Percentiles rank a stretch among this genome's conserved stretches.
phyloP scores from a whole-genome alignment of 2,329 filamentous ascomycete genomes.

The Fusarium sacchari region DNA sequence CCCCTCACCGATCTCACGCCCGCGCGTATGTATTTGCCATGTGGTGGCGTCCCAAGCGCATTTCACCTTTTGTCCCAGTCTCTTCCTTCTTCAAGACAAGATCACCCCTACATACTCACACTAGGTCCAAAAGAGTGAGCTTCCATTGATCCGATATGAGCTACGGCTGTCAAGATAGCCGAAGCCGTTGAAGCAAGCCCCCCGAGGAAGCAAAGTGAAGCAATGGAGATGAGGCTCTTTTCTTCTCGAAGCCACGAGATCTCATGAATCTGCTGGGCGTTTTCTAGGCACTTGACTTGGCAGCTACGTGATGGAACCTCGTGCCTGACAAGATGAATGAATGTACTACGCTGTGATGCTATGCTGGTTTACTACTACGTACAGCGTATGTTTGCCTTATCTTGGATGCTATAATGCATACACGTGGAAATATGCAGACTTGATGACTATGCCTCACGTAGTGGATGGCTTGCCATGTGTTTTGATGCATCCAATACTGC shows the following conservation, averaged over 20 bases:
- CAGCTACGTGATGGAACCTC: conserved; percentile 10
- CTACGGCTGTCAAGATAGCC: conserved; percentile 44
- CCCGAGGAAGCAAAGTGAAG: neutral
- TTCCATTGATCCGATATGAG: conserved; percentile 39
- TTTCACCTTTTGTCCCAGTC: neutral
- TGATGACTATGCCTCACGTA: neutral
- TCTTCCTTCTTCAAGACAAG: neutral
- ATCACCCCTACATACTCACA: neutral
- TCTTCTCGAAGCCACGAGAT: conserved; percentile 6
- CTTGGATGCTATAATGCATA: neutral
- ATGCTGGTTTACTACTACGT: neutral
- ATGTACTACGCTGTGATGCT: neutral
- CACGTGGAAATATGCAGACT: conserved; percentile 22
- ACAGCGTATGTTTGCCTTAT: neutral
- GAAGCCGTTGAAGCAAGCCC: conserved; percentile 38
- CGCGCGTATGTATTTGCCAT: conserved; percentile 39
- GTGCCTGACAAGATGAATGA: conserved; percentile 2
- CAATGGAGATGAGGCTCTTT: conserved; percentile 16
- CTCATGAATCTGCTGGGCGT: neutral
- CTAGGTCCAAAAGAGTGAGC: conserved; percentile 38
- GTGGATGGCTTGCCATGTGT: conserved; percentile 29
- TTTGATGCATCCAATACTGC: neutral
- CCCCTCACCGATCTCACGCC: conserved; percentile 12
- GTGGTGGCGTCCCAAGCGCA: conserved; percentile 40
- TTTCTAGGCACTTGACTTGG: conserved; percentile 8